These are phyloP conservation scores for Penicillium sp. DNA, from an alignment of 2,329 filamentous ascomycete genomes.

Conservation along the genomic window DNA sequence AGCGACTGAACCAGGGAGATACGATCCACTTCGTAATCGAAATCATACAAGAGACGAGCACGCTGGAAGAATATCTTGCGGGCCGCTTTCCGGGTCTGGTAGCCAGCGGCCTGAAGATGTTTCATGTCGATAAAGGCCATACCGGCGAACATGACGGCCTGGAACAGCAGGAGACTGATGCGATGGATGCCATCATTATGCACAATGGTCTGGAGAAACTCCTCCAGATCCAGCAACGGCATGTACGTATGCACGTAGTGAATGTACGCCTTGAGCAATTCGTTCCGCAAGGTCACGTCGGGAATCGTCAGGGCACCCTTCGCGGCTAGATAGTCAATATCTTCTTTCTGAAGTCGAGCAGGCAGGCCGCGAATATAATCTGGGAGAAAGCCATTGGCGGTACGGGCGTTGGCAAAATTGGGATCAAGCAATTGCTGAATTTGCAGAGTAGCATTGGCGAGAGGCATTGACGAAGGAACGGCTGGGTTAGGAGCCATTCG, in stretches of 20 bases:
- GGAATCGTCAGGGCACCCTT: constrained; percentile 86
- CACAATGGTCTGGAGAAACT: constrained; percentile 61
- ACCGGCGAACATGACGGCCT: constrained; percentile 92
- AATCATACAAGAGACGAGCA: constrained; percentile 88
- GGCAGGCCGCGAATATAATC: constrained; percentile 81
- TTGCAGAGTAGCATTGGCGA: constrained; percentile 42
- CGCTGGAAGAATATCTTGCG: constrained; percentile 88
- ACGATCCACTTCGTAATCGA: constrained; percentile 90
- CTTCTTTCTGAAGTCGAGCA: constrained; percentile 74
- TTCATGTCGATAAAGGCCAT: constrained; percentile 85
- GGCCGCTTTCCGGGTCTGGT: constrained; percentile 75
- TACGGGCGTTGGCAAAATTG: constrained; percentile 55
- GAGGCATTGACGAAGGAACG: constrained; percentile 43
- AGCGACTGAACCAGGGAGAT: constrained; percentile 86
- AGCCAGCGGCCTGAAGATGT: constrained; percentile 75
- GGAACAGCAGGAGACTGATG: constrained; percentile 84
- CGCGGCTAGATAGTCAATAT: constrained; percentile 78
- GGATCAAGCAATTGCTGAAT: constrained; percentile 45
- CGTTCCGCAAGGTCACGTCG: constrained; percentile 70
- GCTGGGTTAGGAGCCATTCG: constrained; percentile 49
- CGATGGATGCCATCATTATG: constrained; percentile 70
- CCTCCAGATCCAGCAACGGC: constrained; percentile 75
- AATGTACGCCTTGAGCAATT: constrained; percentile 78
- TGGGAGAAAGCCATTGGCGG: constrained; percentile 54
- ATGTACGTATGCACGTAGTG: constrained; percentile 94